Evolutionary conservation across 352 stramenopile genomes (phyloP), one percentile per base, ranked within the genome.

Genomic region (Phytophthora fragariae): DNA sequence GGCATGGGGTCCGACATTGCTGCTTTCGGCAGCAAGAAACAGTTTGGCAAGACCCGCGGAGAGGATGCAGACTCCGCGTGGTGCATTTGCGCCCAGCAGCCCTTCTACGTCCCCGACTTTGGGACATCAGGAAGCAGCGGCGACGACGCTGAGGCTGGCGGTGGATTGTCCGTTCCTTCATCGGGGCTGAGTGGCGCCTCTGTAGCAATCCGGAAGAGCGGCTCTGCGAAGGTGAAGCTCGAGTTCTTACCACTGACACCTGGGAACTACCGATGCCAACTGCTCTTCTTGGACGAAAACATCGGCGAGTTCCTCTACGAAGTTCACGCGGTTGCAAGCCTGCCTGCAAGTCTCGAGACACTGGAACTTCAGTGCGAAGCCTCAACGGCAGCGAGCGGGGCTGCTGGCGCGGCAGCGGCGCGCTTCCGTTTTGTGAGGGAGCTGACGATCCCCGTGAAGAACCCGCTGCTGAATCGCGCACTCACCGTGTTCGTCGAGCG

Each of bases 281-380:
- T 99, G 6, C 75, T 98, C 0, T 95, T 99, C 19, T 46, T 98
- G 19, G 93, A 99, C 56, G 89, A 98, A 41, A 92, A 92, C 17
- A 83, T 97, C 3, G 96, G 96, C n/a, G 94, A 99, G 65, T 98
- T 99, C 61, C 82, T 97, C 57, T 98, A 98, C 63, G 93, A 98
- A 65, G 76, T 99, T 3, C 79, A 93, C 21, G 94, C 81, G 0
- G 83, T 88, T 1, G 92, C 94, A 5, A 88, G 87, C 29, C 77
- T 98, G 4, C 96, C 96, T 3, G 49, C 74, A 2, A 86, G 73
- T 56, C 72, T 92, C 6, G 93, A 98, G 57, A 91, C 79, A 6
- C 62, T 98, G 5, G 82, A 92, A 62, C 91, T 98, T 14, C 82
- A 92, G 52, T 92, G 94, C 31, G 91, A 98, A 31, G 66, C 71